Evolutionary conservation across 2,329 filamentous ascomycete species (phyloP), one percentile per base, ranked within the genome.

Genomic region (Phaeosphaeria sp.): DNA sequence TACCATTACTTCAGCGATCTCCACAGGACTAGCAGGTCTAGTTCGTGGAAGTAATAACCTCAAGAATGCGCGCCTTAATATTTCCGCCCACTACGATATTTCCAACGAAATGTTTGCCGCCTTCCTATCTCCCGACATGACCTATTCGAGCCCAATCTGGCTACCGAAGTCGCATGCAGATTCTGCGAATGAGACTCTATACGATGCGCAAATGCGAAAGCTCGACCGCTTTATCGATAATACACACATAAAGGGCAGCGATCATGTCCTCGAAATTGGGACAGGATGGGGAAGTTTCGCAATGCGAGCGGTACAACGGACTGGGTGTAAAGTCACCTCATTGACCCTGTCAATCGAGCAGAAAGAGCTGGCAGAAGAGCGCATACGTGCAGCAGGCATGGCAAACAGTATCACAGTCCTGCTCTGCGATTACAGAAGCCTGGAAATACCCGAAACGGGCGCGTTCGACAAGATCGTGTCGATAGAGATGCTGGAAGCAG

Each of bases 401-500:
- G 76, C 80, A 3, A 81, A 87, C 59, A 81, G 80, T 13, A 89
- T 92, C 62, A 80, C 85, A n/a, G 87, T 92, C 1, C 74, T 86
- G 48, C 79, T 91, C 0, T 85, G 84, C 77, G 90, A 92, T 69
- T 92, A 92, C 71, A 84, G 90, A 50, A 83, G 82, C 23, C 76
- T 91, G 3, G 81, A 85, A 0, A 71, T 82, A 0, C 84, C 86
- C 0, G 65, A 72, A 17, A 58, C 66, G 5, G 78, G 75, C 0
- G 78, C 80, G 0, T 92, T 87, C 64, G 90, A 92, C 75, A 91
- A 91, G 72, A 81, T 92, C 6, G 82, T 92, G 7, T 90, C 88
- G 3, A 90, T 92, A 56, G 90, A 92, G 71, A 92, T 92, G 90
- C 79, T 92, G 21, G 90, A 92, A 77, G 88, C 88, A 1, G 90